Percentiles rank a stretch among this genome's conserved stretches.
Conservation (phyloP, 805 yeast genomes). For the Blastobotrys mokoenaii region DNA sequence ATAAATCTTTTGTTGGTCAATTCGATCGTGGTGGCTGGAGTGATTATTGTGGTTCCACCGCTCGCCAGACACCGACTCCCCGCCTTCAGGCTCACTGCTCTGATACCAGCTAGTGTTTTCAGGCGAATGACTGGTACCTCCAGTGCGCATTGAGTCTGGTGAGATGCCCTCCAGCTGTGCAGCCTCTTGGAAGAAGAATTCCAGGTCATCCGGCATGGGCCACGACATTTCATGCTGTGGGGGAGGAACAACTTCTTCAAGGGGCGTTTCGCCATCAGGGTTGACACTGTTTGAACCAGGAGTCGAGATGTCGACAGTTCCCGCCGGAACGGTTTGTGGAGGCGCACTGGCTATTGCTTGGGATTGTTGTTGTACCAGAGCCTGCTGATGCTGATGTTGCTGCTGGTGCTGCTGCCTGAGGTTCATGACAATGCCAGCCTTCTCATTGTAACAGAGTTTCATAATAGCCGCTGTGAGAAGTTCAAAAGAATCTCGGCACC, state of each 20-base stretch:
- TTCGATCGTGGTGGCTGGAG: constrained; percentile 3
- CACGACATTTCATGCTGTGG: constrained; percentile 2
- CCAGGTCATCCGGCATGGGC: constrained; percentile 16
- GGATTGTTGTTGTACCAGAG: no score
- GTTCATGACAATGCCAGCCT: constrained; percentile 13
- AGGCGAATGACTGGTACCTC: constrained; percentile 5
- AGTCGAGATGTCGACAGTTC: no score
- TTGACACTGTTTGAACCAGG: no score
- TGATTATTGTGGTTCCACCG: background rate
- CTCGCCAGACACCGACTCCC: background rate
- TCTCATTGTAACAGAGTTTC: constrained; percentile 34
- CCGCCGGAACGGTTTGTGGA: no score
- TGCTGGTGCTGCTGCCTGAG: constrained; percentile 11
- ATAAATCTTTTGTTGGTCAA: constrained; percentile 26
- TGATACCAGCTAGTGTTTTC: background rate
- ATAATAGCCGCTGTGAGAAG: constrained; percentile 64
- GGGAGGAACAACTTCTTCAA: background rate
- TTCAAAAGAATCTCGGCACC: constrained; percentile 64
- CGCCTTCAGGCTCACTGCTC: background rate
- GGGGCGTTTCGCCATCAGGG: background rate
- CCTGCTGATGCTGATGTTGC: constrained; percentile 7
- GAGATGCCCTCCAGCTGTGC: constrained; percentile 15
- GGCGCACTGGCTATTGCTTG: no score
- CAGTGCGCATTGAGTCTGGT: constrained; percentile 6
- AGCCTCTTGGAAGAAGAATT: constrained; percentile 21